These are phyloP conservation scores for Colletotrichum aenigma DNA, from an alignment of 2,329 filamentous ascomycete species.

Conservation along the genomic window DNA sequence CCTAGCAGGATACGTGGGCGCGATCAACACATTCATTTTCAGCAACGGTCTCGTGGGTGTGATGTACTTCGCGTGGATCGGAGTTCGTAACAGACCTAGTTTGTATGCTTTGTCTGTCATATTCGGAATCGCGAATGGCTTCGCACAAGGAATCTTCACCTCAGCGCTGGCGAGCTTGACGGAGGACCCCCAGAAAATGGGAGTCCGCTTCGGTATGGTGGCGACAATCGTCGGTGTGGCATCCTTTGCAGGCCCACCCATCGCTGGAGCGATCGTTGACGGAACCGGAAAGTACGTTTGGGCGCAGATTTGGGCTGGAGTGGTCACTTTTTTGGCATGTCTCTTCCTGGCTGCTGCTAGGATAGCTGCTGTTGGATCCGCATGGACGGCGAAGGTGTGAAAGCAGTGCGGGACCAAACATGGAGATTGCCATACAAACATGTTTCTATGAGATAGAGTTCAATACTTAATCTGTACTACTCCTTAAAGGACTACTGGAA, in stretches of 20 bases:
- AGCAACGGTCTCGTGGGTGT: not conserved
- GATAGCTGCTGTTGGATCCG: not conserved
- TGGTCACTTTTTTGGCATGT: not conserved
- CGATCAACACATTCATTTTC: not conserved
- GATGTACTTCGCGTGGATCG: not conserved
- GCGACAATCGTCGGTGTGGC: not conserved
- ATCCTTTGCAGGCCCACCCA: not conserved
- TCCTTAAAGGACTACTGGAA: not conserved
- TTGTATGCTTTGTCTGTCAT: not conserved
- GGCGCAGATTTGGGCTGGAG: not conserved
- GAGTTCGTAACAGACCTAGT: not conserved
- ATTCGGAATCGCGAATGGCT: not conserved
- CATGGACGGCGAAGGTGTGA: not conserved
- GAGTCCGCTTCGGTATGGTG: not conserved
- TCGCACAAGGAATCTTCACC: not conserved
- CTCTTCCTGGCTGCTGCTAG: not conserved
- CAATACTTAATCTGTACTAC: not conserved
- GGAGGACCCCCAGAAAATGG: not conserved
- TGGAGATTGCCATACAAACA: not conserved
- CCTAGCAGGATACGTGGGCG: slow-evolving; percentile 52
- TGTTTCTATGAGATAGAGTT: not conserved
- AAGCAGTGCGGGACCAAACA: not conserved
- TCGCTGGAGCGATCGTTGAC: not conserved
- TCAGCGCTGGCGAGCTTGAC: not conserved
- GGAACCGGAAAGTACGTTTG: not conserved